Evolutionary conservation across 345 rosid genomes (phyloP), one percentile per base, ranked within the genome.

Genomic region (Brassica napus): DNA sequence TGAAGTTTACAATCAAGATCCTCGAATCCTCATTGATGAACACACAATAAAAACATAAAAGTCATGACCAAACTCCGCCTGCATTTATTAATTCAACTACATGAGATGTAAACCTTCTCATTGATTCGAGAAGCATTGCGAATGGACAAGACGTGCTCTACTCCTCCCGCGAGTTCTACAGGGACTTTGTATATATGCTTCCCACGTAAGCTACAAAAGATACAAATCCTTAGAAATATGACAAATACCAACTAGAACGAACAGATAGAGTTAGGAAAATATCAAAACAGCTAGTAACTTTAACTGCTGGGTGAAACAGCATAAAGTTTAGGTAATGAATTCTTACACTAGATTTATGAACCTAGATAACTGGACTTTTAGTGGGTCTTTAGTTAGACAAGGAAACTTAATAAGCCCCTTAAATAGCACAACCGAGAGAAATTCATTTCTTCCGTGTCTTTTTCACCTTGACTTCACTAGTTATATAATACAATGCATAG

Each of bases 131-230:
- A 88, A 74, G 88, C 85, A 81, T 83, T 88, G 78, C 86, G 91
- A 80, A 95, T 84, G 80, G 96, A 90, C 86, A 95, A 71, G 68
- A 93, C 93, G 85, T 86, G 82, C 61, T 89, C 91, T 76, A 85
- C 86, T 59, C 86, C 91, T 68, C 96, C 96, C 39, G 91, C 86
- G 71, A 85, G 84, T 77, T 87, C 92, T 8, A 81, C 82, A 44
- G 98, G 91, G 82, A 95, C 86, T 75, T 81, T 92, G 85, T 81
- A 84, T 55, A 85, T 76, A 63, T 95, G 98, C 82, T 95, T 95
- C 76, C 97, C 96, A 12, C 93, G 90, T 79, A 95, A 83, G 77
- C 99, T 95, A 79, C 69, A 65, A 30, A 82, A 35, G 15, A 47
- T 3, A 39, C 28, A 52, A 18, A 55, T 1, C 79, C 83, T 55